A percentile compares a stretch with the other conserved stretches of the same genome.
phyloP scores from a whole-genome alignment of 2,329 filamentous ascomycete species.

The Trichothecium roseum region DNA sequence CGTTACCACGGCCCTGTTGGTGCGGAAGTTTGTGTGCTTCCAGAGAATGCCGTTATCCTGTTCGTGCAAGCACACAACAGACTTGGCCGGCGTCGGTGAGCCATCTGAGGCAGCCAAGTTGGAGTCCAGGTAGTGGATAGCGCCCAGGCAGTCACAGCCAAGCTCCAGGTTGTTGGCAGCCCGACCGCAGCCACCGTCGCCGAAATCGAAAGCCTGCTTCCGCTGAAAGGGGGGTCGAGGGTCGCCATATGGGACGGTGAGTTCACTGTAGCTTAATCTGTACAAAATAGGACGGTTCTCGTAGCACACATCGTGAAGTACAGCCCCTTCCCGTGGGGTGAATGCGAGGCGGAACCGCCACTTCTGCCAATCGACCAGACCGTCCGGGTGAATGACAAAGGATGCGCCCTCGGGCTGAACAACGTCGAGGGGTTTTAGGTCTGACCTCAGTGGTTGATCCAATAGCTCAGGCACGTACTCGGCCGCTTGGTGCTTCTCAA shows the following conservation, averaged over 20 bases:
- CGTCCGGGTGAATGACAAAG: conserved; percentile 44
- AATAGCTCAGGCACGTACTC: conserved; percentile 44
- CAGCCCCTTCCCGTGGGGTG: conserved; percentile 59
- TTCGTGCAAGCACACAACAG: conserved; percentile 13
- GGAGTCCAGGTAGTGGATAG: conserved; percentile 12
- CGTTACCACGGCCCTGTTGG: conserved; percentile 40
- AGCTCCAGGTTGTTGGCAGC: conserved; percentile 56
- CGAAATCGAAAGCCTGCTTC: conserved; percentile 61
- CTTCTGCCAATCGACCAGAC: conserved; percentile 50
- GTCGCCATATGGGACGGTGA: conserved; percentile 49
- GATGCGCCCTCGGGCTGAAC: conserved; percentile 59
- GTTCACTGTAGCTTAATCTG: conserved; percentile 56
- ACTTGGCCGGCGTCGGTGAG: conserved; percentile 9
- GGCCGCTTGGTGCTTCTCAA: conserved; percentile 26
- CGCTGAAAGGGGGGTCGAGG: conserved; percentile 51
- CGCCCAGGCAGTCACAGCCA: conserved; percentile 59
- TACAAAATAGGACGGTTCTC: conserved; percentile 56
- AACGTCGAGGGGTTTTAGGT: conserved; percentile 61
- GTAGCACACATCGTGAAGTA: conserved; percentile 60
- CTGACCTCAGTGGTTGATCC: conserved; percentile 32
- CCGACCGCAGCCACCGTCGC: conserved; percentile 53
- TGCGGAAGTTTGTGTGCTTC: conserved; percentile 49
- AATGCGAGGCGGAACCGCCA: conserved; percentile 62
- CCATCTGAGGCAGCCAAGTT: conserved; percentile 12
- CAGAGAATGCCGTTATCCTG: conserved; percentile 38